phyloP scores from a whole-genome alignment of 257 asterid genomes.

The Rehmannia glutinosa region DNA sequence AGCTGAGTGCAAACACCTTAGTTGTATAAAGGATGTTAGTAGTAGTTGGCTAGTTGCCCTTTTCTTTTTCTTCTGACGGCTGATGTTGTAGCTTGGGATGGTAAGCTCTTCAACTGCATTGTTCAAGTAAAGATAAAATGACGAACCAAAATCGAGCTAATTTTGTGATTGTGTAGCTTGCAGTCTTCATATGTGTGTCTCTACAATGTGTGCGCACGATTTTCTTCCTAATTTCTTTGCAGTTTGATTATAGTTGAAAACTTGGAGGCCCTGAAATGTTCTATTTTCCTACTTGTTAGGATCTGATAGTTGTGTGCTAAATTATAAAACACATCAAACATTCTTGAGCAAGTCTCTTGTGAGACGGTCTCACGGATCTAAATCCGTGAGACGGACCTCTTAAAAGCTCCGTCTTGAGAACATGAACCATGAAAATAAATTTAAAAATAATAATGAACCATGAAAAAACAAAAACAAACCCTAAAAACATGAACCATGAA shows the following conservation, averaged over 20 bases:
- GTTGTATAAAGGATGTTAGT: not conserved
- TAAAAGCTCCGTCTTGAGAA: too few relatives aligned
- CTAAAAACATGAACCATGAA: too few relatives aligned
- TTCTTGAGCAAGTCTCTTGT: too few relatives aligned
- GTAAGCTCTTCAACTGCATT: not conserved
- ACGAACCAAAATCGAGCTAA: not conserved
- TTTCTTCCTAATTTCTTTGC: not conserved
- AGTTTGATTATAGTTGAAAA: not conserved
- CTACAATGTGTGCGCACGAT: not conserved
- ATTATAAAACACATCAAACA: not conserved
- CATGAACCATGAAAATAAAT: too few relatives aligned
- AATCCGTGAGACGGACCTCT: too few relatives aligned
- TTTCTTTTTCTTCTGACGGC: not conserved
- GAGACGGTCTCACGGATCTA: too few relatives aligned
- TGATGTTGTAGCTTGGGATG: not conserved
- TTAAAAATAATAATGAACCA: too few relatives aligned
- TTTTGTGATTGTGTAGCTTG: not conserved
- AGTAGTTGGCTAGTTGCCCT: not conserved
- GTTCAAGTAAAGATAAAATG: not conserved
- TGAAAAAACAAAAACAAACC: too few relatives aligned
- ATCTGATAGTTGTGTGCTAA: not conserved
- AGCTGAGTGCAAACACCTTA: not conserved
- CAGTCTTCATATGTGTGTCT: not conserved
- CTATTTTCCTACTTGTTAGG: not conserved
- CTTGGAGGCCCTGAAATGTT: not conserved